phyloP scores from a whole-genome alignment of 495 filamentous ascomycete genomes.

The Aspergillus bridgeri region DNA sequence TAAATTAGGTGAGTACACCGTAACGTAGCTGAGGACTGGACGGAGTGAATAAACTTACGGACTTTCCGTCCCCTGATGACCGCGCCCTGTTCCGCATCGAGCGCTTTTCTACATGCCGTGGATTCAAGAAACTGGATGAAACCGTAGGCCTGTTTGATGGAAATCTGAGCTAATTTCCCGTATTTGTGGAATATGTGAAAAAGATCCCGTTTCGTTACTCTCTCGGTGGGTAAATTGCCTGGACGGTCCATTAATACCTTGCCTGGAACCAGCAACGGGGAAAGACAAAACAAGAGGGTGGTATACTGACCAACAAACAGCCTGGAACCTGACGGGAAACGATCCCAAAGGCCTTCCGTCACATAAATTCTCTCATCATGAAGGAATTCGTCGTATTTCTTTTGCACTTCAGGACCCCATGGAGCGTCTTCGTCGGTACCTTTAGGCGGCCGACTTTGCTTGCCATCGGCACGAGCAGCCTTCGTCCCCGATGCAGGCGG shows the following conservation, averaged over 20 bases:
- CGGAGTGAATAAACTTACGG: slow-evolving; percentile 59
- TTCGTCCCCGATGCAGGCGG: slow-evolving; percentile 25
- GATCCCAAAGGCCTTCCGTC: slow-evolving; percentile 88
- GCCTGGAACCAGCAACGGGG: background rate
- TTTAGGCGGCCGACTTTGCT: slow-evolving; percentile 23
- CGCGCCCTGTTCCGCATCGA: slow-evolving; percentile 73
- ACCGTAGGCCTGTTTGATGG: slow-evolving; percentile 94
- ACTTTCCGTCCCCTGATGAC: slow-evolving; percentile 82
- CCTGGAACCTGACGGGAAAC: slow-evolving; percentile 79
- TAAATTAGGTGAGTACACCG: slow-evolving; percentile 5
- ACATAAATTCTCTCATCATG: slow-evolving; percentile 76
- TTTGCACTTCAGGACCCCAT: slow-evolving; percentile 62
- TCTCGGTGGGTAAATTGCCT: slow-evolving; percentile 93
- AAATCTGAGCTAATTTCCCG: slow-evolving; percentile 89
- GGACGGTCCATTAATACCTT: background rate
- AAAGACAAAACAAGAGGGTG: slow-evolving; percentile 9
- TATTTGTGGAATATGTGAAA: slow-evolving; percentile 85
- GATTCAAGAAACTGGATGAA: slow-evolving; percentile 91
- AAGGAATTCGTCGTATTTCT: slow-evolving; percentile 79
- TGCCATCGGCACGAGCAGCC: slow-evolving; percentile 31
- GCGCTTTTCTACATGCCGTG: slow-evolving; percentile 65
- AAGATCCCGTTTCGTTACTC: slow-evolving; percentile 89
- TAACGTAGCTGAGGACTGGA: background rate
- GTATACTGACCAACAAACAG: slow-evolving; percentile 83
- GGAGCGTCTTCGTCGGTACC: slow-evolving; percentile 46